Evolutionary conservation across 768 basidiomycete genomes (phyloP), one percentile per base, ranked within the genome.

Genomic region (Lactifluus pinguis): DNA sequence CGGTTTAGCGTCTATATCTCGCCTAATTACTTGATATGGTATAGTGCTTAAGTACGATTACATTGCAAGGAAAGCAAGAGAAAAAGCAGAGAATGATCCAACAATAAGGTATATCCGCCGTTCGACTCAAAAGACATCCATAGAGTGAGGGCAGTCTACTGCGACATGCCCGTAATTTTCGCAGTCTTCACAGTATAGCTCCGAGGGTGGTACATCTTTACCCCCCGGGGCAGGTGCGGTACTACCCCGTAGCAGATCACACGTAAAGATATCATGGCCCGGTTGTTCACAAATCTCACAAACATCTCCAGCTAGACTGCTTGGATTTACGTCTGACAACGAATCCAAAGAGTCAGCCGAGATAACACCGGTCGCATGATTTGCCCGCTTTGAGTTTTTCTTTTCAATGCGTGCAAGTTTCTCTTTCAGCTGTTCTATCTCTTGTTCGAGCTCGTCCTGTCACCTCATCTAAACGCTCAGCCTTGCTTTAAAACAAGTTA

Each of bases 231-330:
- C 61, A 10, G 75, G 68, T 29, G 69, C 68, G 41, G 83, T 84
- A 36, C 82, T 83, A 67, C 82, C 83, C 10, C 61, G 56, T 61
- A 92, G 77, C 52, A 90, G 79, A 60, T 85, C 83, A 70, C 92
- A 94, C 42, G 80, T 85, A 72, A 92, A 91, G 51, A 93, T 86
- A 68, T 93, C 91, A 69, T 95, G 92, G 2, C 88, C 91, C 0
- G 83, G 83, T 65, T 81, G 79, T 70, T 92, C 90, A 74, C 92
- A 94, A 49, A 93, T 87, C 71, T 95, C 92, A 73, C 92, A 95
- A 4, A 86, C 78, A 36, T 76, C 75, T 59, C 76, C 75, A n/a
- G 45, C 30, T 44, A 55, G 9, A 44, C 49, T 21, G 21, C 48
- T 45, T 34, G 64, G 65, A 42, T 61, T 61, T 29, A 54, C 34